Evolutionary conservation across 2,329 filamentous ascomycete genomes (phyloP).

Genomic region (Pyrenochaeta sp.): DNA sequence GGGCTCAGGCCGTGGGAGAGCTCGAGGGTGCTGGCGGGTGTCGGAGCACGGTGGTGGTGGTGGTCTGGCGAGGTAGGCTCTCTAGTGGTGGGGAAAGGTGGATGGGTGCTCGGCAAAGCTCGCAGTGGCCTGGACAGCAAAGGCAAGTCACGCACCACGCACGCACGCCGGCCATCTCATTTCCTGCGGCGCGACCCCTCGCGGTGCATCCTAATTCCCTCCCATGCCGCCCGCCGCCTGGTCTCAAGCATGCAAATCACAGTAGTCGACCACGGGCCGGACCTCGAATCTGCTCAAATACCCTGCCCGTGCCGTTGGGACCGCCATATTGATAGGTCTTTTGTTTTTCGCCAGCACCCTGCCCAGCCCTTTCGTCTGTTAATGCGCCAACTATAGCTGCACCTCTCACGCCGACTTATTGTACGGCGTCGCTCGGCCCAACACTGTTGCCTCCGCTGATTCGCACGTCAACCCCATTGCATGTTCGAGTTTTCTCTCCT

Average conservation of each 20-base stretch:
- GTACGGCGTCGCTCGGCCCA: slow-evolving; percentile 15
- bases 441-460: slow-evolving; percentile 8
- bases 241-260: background rate
- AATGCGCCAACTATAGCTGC: slow-evolving; percentile 13
- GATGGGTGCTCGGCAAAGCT: slow-evolving; percentile 1
- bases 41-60: background rate
- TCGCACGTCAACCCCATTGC: slow-evolving; percentile 6
- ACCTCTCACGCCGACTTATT: slow-evolving; percentile 8
- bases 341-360: too few species aligned
- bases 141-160: slow-evolving; percentile 2
- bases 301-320: too few species aligned
- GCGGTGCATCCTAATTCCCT: too few species aligned
- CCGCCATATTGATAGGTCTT: too few species aligned
- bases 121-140: background rate
- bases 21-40: slow-evolving; percentile 1
- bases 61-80: too few species aligned
- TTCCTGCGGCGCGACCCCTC: slow-evolving; percentile 1
- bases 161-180: slow-evolving; percentile 3
- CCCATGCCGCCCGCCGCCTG: background rate
- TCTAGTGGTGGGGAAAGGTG: background rate
- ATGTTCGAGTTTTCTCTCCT: slow-evolving; percentile 5
- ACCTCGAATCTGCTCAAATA: too few species aligned
- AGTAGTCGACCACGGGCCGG: background rate
- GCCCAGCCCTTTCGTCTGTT: too few species aligned
- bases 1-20: background rate